phyloP scores from a whole-genome alignment of 2,329 filamentous ascomycete species.

The Scytalidium lignicola region DNA sequence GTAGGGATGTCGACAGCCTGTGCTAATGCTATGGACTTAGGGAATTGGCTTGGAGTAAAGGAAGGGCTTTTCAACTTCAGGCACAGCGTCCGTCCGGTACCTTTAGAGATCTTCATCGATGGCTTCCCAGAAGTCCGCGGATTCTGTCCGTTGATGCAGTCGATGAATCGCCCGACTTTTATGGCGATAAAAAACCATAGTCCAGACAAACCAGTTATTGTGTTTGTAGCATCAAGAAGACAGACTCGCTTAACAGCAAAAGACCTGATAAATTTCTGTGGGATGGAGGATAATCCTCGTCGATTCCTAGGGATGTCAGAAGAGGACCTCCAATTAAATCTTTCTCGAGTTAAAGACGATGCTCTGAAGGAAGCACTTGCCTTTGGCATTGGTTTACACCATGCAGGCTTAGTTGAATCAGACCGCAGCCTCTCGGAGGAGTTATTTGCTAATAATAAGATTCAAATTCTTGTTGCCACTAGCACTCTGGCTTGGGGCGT shows the following conservation, averaged over 20 bases:
- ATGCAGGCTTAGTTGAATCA: slow-evolving; percentile 92
- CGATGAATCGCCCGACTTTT: slow-evolving; percentile 97
- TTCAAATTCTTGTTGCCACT: slow-evolving; percentile 92
- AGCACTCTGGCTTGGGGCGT: slow-evolving; percentile 98
- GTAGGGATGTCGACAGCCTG: slow-evolving; percentile 99
- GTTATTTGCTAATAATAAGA: slow-evolving; percentile 95
- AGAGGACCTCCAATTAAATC: slow-evolving; percentile 83
- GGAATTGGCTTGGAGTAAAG: slow-evolving; percentile 95
- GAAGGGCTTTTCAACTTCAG: slow-evolving; percentile 95
- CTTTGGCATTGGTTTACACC: slow-evolving; percentile 95
- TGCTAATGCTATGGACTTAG: slow-evolving; percentile 89
- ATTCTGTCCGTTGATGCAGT: slow-evolving; percentile 97
- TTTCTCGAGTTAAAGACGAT: slow-evolving; percentile 88
- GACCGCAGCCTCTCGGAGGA: slow-evolving; percentile 90
- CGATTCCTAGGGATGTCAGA: slow-evolving; percentile 93
- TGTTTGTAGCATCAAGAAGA: slow-evolving; percentile 91
- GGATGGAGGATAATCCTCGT: slow-evolving; percentile 96
- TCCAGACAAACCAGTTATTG: slow-evolving; percentile 93
- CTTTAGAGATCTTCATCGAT: slow-evolving; percentile 93
- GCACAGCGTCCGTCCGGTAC: slow-evolving; percentile 93
- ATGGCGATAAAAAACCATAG: slow-evolving; percentile 95
- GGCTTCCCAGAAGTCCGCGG: slow-evolving; percentile 93
- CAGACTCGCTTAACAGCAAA: slow-evolving; percentile 94
- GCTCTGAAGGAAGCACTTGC: slow-evolving; percentile 89
- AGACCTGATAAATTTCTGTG: slow-evolving; percentile 94